phyloP scores from a whole-genome alignment of 192 early-diverging fungal genomes.

The Linnemannia hyalina region DNA sequence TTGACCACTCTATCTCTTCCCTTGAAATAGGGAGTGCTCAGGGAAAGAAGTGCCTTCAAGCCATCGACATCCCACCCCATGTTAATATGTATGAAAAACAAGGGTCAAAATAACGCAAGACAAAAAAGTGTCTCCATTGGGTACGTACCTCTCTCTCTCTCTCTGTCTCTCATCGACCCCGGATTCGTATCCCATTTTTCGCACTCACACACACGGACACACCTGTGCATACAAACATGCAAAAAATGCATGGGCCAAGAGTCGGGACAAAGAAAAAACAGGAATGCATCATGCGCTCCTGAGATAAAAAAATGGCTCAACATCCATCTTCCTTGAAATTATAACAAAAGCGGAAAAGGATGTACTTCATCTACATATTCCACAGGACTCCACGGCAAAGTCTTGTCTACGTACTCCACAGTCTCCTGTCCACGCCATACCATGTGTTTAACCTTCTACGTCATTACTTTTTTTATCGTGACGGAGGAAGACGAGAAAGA shows the following conservation, averaged over 20 bases:
- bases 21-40: no score
- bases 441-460: neutral
- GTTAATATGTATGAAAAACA: no score
- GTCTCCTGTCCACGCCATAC: neutral
- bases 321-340: no score
- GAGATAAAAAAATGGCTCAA: neutral
- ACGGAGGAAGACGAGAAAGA: neutral
- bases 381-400: neutral
- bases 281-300: neutral
- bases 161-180: neutral
- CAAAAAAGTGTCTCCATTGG: no score
- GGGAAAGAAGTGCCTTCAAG: no score
- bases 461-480: neutral
- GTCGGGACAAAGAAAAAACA: constrained; percentile 1
- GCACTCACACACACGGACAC: neutral
- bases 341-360: neutral
- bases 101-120: no score
- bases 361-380: neutral
- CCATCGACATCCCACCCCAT: no score
- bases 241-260: neutral
- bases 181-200: neutral
- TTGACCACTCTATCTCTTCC: neutral
- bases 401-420: no score
- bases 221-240: neutral
- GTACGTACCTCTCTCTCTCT: neutral